These are phyloP conservation scores for Fusarium sarcochroum DNA, from an alignment of 2,329 filamentous ascomycete species.

Conservation along the genomic window DNA sequence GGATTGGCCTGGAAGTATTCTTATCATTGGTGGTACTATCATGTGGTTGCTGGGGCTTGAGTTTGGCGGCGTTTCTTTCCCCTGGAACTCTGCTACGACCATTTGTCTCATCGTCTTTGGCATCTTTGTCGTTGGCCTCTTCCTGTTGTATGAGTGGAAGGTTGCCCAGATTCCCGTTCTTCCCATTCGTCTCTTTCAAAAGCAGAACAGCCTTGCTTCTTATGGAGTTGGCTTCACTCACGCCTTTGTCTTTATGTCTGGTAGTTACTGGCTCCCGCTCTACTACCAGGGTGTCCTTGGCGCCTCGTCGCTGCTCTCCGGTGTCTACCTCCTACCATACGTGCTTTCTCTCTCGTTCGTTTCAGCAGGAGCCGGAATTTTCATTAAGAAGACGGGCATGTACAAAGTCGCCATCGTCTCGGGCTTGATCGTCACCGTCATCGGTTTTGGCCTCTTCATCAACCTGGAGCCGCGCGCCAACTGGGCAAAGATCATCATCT, in stretches of 20 bases:
- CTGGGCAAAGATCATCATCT: slow-evolving; percentile 71
- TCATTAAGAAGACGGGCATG: slow-evolving; percentile 74
- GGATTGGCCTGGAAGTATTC: slow-evolving; percentile 68
- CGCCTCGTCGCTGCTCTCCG: slow-evolving; percentile 77
- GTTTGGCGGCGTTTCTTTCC: slow-evolving; percentile 81
- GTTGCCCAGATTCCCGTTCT: slow-evolving; percentile 84
- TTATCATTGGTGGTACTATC: slow-evolving; percentile 81
- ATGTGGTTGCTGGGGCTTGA: slow-evolving; percentile 91
- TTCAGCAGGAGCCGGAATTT: slow-evolving; percentile 70
- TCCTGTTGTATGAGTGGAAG: slow-evolving; percentile 80
- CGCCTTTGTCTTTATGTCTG: slow-evolving; percentile 82
- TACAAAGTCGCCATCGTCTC: slow-evolving; percentile 73
- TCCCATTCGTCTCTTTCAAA: slow-evolving; percentile 78
- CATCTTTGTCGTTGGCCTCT: slow-evolving; percentile 71
- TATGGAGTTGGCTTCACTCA: slow-evolving; percentile 79
- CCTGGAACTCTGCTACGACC: slow-evolving; percentile 82
- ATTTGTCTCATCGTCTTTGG: slow-evolving; percentile 86
- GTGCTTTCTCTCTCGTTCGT: slow-evolving; percentile 76
- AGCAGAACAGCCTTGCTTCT: slow-evolving; percentile 74
- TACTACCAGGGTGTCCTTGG: slow-evolving; percentile 86
- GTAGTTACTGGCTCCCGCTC: slow-evolving; percentile 84
- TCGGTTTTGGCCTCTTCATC: slow-evolving; percentile 76
- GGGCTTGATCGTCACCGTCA: slow-evolving; percentile 70
- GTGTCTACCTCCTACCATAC: slow-evolving; percentile 80
- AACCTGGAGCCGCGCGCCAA: slow-evolving; percentile 70